Evolutionary conservation across 257 asterid species (phyloP).

Genomic region (Penstemon barbatus): DNA sequence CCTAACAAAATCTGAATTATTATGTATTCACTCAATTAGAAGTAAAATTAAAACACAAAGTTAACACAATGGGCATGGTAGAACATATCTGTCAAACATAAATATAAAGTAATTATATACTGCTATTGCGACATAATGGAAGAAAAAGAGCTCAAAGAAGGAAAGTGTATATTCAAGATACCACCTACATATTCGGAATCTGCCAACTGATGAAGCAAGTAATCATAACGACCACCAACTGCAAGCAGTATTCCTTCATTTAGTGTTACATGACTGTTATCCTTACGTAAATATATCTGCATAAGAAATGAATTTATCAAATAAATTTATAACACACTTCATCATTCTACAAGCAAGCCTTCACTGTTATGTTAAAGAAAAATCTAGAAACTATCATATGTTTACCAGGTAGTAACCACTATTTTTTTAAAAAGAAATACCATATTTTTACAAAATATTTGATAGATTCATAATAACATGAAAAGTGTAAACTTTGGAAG

Average conservation of each 20-base stretch:
- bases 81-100: conserved; percentile 1
- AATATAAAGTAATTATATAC: not conserved
- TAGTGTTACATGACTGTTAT: conserved; percentile 54
- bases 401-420: conserved; percentile 3
- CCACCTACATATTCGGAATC: conserved; percentile 66
- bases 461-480: too few species aligned
- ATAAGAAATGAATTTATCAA: conserved; percentile 9
- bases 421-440: not conserved
- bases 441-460: too few species aligned
- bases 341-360: not conserved
- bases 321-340: conserved; percentile 7
- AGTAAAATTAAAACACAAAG: conserved; percentile 23
- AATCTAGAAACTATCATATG: not conserved
- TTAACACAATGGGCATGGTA: conserved; percentile 1
- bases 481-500: too few species aligned
- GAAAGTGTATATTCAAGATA: conserved; percentile 24
- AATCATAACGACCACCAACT: conserved; percentile 96
- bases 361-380: not conserved
- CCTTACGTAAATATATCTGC: conserved; percentile 79
- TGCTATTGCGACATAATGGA: conserved; percentile 1
- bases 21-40: not conserved
- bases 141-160: conserved; percentile 16
- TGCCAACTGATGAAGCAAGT: conserved; percentile 64
- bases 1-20: not conserved
- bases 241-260: conserved; percentile 92